A percentile compares a stretch with the other conserved stretches of the same genome.
phyloP scores from a whole-genome alignment of 2,329 filamentous ascomycete genomes.

The Bipolaris cookei region DNA sequence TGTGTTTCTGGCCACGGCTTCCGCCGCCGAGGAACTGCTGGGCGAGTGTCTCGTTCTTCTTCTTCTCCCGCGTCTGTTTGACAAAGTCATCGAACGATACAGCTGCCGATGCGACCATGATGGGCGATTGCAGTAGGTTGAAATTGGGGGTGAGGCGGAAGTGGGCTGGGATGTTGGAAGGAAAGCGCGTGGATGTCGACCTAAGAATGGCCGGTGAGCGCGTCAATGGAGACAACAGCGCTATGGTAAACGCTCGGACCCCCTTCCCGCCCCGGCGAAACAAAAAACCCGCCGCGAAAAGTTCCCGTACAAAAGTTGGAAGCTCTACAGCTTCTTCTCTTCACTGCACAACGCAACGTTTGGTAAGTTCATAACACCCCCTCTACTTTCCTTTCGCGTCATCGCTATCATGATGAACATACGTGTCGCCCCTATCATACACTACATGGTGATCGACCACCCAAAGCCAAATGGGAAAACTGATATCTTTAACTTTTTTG shows the following conservation, averaged over 20 bases:
- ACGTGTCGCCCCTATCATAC: constrained; percentile 52
- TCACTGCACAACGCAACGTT: constrained; percentile 30
- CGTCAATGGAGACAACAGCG: constrained; percentile 16
- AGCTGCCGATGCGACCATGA: constrained; percentile 24
- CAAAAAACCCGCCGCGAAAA: constrained; percentile 30
- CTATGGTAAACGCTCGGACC: constrained; percentile 15
- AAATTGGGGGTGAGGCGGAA: constrained; percentile 6
- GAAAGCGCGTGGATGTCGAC: constrained; percentile 7
- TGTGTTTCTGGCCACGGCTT: constrained; percentile 62
- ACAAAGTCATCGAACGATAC: constrained; percentile 41
- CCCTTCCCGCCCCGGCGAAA: constrained; percentile 24
- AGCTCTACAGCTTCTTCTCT: constrained; percentile 22
- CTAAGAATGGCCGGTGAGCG: constrained; percentile 14
- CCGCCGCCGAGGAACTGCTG: constrained; percentile 70
- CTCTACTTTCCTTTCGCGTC: constrained; percentile 7
- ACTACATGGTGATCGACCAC: constrained; percentile 50
- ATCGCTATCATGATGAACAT: constrained; percentile 42
- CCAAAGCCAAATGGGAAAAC: constrained; percentile 51
- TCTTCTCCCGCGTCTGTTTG: constrained; percentile 64
- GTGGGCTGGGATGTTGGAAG: constrained; percentile 1
- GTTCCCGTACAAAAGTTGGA: constrained; percentile 28
- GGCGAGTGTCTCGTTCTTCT: constrained; percentile 74
- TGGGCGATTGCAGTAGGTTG: constrained; percentile 18
- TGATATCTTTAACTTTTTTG: constrained; percentile 31
- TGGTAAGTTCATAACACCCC: constrained; percentile 36